A percentile compares a stretch with the other conserved stretches of the same genome.
Evolutionary conservation across 495 filamentous ascomycete genomes (phyloP).

Genomic region (Annulohypoxylon nitens): DNA sequence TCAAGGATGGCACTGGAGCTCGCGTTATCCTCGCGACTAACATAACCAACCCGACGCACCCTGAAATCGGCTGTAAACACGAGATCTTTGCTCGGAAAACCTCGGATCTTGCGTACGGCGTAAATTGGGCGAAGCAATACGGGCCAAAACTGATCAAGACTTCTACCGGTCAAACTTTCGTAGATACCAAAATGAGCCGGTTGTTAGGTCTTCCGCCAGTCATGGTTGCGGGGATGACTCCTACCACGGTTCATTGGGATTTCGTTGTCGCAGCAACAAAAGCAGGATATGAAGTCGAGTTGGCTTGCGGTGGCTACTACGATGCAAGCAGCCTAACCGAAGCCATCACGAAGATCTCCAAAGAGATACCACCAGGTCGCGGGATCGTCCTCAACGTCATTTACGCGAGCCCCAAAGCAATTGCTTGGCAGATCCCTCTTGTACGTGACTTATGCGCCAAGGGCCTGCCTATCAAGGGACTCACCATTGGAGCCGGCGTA

Average conservation of each 20-base stretch:
- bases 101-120: conserved; percentile 80
- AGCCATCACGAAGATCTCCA: conserved; percentile 82
- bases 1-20: conserved; percentile 89
- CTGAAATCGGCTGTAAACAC: conserved; percentile 86
- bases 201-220: conserved; percentile 84
- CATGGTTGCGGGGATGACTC: conserved; percentile 97
- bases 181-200: conserved; percentile 90
- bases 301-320: conserved; percentile 87
- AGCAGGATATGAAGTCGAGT: conserved; percentile 92
- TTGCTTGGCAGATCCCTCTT: conserved; percentile 89
- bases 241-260: conserved; percentile 92
- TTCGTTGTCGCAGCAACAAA: conserved; percentile 97
- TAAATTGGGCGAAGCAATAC: conserved; percentile 88
- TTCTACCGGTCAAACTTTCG: conserved; percentile 79
- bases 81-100: conserved; percentile 87
- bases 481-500: conserved; percentile 86
- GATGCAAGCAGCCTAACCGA: conserved; percentile 81
- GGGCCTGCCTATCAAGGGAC: conserved; percentile 84
- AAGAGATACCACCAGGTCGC: conserved; percentile 79
- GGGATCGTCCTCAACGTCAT: conserved; percentile 89
- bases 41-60: conserved; percentile 78
- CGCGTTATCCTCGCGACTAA: conserved; percentile 84
- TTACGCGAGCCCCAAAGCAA: conserved; percentile 85
- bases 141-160: conserved; percentile 81
- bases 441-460: conserved; percentile 78